Percentiles rank a stretch among this genome's conserved stretches.
phyloP scores from a whole-genome alignment of 1,139 yeast genomes.

The Candida neerlandica region DNA sequence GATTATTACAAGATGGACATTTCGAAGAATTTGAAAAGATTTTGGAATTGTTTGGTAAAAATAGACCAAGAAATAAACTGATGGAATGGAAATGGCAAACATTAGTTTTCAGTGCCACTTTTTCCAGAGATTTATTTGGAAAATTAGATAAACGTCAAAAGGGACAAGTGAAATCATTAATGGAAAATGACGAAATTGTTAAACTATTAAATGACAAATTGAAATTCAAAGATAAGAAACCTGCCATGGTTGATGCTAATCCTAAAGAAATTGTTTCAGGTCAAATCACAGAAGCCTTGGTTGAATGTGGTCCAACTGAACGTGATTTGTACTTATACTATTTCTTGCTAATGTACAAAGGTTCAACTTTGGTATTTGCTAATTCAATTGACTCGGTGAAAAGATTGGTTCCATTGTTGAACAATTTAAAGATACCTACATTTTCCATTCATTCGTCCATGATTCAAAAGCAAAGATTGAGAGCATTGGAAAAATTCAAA shows the following conservation, averaged over 20 bases:
- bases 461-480: slow-evolving; percentile 91
- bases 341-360: slow-evolving; percentile 83
- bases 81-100: slow-evolving; percentile 76
- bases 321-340: slow-evolving; percentile 90
- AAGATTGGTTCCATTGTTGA: slow-evolving; percentile 75
- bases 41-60: slow-evolving; percentile 56
- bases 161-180: slow-evolving; percentile 37
- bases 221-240: slow-evolving; percentile 59
- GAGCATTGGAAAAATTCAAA: slow-evolving; percentile 76
- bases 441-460: slow-evolving; percentile 90
- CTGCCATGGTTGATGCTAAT: slow-evolving; percentile 77
- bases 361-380: slow-evolving; percentile 87
- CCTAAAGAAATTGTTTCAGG: slow-evolving; percentile 82
- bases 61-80: slow-evolving; percentile 28
- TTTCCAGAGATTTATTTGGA: slow-evolving; percentile 77
- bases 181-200: slow-evolving; percentile 56
- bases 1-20: slow-evolving; percentile 93
- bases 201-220: slow-evolving; percentile 58
- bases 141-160: slow-evolving; percentile 52
- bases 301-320: slow-evolving; percentile 89
- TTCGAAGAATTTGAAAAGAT: slow-evolving; percentile 90
- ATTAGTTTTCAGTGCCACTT: slow-evolving; percentile 91
- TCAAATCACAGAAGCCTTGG: slow-evolving; percentile 78
- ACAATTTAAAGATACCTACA: slow-evolving; percentile 68
- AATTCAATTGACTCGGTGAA: slow-evolving; percentile 94